Percentiles rank a stretch among this genome's conserved stretches.
Conservation (phyloP, 2,329 filamentous ascomycete species). For the Eutypa lata region DNA sequence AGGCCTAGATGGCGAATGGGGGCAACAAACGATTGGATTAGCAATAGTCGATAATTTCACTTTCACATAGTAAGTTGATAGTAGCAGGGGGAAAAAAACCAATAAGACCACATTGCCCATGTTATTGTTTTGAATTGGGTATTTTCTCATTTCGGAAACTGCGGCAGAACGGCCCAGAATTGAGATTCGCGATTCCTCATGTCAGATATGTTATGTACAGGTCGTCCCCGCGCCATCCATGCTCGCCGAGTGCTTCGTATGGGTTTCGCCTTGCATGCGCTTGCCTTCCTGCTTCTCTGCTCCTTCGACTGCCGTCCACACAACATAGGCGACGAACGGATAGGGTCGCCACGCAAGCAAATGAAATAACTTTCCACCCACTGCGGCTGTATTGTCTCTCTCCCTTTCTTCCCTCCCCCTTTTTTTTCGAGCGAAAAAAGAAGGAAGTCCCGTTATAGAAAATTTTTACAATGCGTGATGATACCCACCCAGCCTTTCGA, state of each 20-base stretch:
- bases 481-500: background rate
- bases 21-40: no score
- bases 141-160: constrained; percentile 17
- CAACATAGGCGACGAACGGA: constrained; percentile 8
- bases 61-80: no score
- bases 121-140: no score
- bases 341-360: background rate
- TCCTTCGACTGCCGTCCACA: constrained; percentile 7
- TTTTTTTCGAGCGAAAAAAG: background rate
- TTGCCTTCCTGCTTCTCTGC: no score
- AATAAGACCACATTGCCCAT: no score
- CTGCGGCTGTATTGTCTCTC: background rate
- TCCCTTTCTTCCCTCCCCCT: background rate
- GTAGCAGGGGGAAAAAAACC: no score
- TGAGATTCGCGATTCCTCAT: no score
- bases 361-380: background rate
- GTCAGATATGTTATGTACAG: constrained; percentile 22
- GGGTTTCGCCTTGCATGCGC: background rate
- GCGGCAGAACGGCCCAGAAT: constrained; percentile 11
- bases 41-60: no score
- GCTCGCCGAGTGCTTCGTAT: constrained; percentile 12
- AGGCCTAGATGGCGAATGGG: no score
- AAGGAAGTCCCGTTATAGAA: background rate
- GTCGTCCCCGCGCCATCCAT: constrained; percentile 10
- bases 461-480: background rate